These are phyloP conservation scores for Termitomyces bulborhizus DNA, from an alignment of 768 basidiomycete genomes.

Conservation along the genomic window DNA sequence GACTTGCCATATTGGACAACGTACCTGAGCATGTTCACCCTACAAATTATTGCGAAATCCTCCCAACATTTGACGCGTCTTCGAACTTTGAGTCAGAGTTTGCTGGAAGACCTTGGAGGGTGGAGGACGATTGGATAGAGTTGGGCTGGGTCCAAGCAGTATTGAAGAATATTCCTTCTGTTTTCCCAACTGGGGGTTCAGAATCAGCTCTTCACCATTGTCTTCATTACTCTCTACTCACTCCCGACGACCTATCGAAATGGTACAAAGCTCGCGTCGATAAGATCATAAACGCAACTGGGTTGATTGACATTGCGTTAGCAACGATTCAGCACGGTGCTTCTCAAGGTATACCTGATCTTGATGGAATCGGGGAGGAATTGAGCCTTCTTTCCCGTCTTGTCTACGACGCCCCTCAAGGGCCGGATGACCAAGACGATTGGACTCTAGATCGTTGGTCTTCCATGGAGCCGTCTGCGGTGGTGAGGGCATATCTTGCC, in stretches of 20 bases:
- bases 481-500: slow-evolving; percentile 71
- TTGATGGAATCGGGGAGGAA: slow-evolving; percentile 90
- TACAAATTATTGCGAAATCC: slow-evolving; percentile 48
- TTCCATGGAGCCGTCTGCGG: slow-evolving; percentile 52
- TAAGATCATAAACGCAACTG: slow-evolving; percentile 54
- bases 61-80: slow-evolving; percentile 54
- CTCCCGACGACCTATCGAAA: slow-evolving; percentile 43
- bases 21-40: slow-evolving; percentile 75
- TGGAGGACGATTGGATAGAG: slow-evolving; percentile 56
- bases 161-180: slow-evolving; percentile 23
- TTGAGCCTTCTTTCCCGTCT: slow-evolving; percentile 80
- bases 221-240: slow-evolving; percentile 26
- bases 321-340: slow-evolving; percentile 82
- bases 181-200: neutral
- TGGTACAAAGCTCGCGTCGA: slow-evolving; percentile 78
- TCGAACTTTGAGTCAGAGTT: slow-evolving; percentile 36
- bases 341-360: slow-evolving; percentile 64
- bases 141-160: slow-evolving; percentile 32
- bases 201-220: neutral
- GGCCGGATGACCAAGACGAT: slow-evolving; percentile 41
- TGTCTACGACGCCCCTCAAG: slow-evolving; percentile 72
- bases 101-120: slow-evolving; percentile 39
- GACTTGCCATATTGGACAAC: slow-evolving; percentile 61
- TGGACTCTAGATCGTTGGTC: slow-evolving; percentile 79
- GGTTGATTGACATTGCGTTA: slow-evolving; percentile 76